phyloP scores from a whole-genome alignment of 192 early-diverging fungal species.

The Umbelopsis ramanniana region DNA sequence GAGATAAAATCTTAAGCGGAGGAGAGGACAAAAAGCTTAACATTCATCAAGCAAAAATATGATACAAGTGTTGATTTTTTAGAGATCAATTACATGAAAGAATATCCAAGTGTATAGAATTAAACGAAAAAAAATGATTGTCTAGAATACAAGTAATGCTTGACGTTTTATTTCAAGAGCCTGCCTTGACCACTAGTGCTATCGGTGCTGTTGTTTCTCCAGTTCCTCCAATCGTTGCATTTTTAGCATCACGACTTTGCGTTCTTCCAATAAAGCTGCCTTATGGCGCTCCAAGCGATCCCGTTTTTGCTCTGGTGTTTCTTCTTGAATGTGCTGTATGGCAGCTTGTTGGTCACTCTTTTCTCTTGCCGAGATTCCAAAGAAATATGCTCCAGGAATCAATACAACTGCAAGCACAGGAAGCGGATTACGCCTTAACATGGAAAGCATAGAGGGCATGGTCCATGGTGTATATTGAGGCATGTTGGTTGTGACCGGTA shows the following conservation, averaged over 20 bases:
- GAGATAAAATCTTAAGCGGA: slow-evolving; percentile 67
- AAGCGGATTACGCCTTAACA: background rate
- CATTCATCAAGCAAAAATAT: slow-evolving; percentile 50
- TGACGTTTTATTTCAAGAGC: background rate
- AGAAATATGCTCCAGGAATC: slow-evolving; percentile 11
- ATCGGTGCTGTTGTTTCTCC: background rate
- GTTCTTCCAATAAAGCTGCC: slow-evolving; percentile 9
- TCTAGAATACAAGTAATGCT: too few species aligned
- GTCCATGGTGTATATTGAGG: slow-evolving; percentile 17
- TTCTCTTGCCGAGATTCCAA: slow-evolving; percentile 14
- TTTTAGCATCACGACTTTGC: slow-evolving; percentile 10
- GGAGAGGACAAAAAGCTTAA: slow-evolving; percentile 76
- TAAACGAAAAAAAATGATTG: too few species aligned
- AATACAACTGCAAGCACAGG: slow-evolving; percentile 1
- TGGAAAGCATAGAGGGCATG: background rate
- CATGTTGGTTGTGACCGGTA: background rate
- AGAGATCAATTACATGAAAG: background rate
- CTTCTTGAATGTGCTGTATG: slow-evolving; percentile 11
- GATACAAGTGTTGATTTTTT: slow-evolving; percentile 7
- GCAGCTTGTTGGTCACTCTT: slow-evolving; percentile 8
- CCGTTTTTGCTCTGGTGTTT: slow-evolving; percentile 6
- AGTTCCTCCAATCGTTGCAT: slow-evolving; percentile 8
- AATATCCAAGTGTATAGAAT: too few species aligned
- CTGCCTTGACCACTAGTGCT: background rate
- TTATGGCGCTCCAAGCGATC: slow-evolving; percentile 12